phyloP scores from a whole-genome alignment of 2,329 filamentous ascomycete genomes.

The Cryphonectria nitschkei region DNA sequence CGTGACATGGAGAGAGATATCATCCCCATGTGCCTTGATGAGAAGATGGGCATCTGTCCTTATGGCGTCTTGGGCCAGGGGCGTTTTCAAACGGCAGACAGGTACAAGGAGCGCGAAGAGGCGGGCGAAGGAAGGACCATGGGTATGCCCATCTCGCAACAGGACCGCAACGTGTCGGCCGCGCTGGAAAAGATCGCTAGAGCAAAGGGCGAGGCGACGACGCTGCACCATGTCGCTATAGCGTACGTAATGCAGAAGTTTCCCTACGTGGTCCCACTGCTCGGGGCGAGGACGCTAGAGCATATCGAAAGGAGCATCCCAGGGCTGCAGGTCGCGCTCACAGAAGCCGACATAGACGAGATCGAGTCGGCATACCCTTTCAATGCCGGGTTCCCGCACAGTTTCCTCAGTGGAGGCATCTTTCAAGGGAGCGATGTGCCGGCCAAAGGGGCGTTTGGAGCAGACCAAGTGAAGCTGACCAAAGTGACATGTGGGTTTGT shows the following conservation, averaged over 20 bases:
- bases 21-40: slow-evolving; percentile 46
- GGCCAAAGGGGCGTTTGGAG: background rate
- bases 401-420: slow-evolving; percentile 39
- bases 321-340: slow-evolving; percentile 54
- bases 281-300: slow-evolving; percentile 56
- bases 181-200: slow-evolving; percentile 64
- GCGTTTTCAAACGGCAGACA: slow-evolving; percentile 46
- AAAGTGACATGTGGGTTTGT: slow-evolving; percentile 1
- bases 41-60: slow-evolving; percentile 57
- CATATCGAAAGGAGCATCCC: slow-evolving; percentile 60
- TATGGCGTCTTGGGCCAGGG: slow-evolving; percentile 64
- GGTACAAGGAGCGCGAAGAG: slow-evolving; percentile 35
- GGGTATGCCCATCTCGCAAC: background rate
- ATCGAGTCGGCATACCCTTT: slow-evolving; percentile 59
- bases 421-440: slow-evolving; percentile 6
- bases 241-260: slow-evolving; percentile 57
- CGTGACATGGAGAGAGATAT: slow-evolving; percentile 48
- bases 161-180: slow-evolving; percentile 46
- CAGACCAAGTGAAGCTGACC: background rate
- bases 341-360: slow-evolving; percentile 54
- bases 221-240: slow-evolving; percentile 61
- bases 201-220: slow-evolving; percentile 55
- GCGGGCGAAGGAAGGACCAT: slow-evolving; percentile 41
- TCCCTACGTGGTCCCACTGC: slow-evolving; percentile 56
- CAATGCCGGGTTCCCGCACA: slow-evolving; percentile 58